phyloP scores from a whole-genome alignment of 1,139 yeast species.

The Schwanniomyces etchellsii region DNA sequence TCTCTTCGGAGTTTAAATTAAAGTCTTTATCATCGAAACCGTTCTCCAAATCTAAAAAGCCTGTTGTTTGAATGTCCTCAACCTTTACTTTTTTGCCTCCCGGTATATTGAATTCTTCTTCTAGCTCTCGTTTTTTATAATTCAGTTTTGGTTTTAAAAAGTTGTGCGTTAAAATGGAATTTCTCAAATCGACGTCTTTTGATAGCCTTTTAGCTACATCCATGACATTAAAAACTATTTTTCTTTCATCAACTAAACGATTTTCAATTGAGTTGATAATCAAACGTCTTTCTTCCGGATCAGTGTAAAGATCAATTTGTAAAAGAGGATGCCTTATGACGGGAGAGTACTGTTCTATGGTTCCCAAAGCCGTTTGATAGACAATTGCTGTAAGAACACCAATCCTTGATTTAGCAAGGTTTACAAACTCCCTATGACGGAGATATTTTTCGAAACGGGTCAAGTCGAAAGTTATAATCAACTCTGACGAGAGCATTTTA shows the following conservation, averaged over 20 bases:
- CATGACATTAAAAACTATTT: constrained; percentile 43
- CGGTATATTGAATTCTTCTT: constrained; percentile 14
- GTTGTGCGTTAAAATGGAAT: constrained; percentile 40
- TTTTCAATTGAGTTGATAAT: constrained; percentile 27
- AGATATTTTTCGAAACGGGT: constrained; percentile 62
- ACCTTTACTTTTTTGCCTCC: constrained; percentile 37
- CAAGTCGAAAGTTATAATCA: constrained; percentile 60
- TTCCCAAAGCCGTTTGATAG: constrained; percentile 51
- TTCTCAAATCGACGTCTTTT: constrained; percentile 37
- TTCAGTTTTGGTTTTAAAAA: constrained; percentile 22
- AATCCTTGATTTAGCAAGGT: constrained; percentile 59
- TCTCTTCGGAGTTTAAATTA: constrained; percentile 15
- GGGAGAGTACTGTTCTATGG: constrained; percentile 56
- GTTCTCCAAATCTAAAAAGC: constrained; percentile 5
- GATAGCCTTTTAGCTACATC: constrained; percentile 50
- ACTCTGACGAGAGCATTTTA: constrained; percentile 38
- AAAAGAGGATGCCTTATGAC: constrained; percentile 25
- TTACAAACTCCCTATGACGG: constrained; percentile 59
- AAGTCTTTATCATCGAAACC: constrained; percentile 4
- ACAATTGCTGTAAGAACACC: constrained; percentile 67
- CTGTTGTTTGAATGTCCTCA: constrained; percentile 18
- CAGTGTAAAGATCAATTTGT: constrained; percentile 32
- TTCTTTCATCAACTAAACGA: constrained; percentile 33
- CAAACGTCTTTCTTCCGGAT: constrained; percentile 32
- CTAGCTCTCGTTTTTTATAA: constrained; percentile 20